These are phyloP conservation scores for Fusarium cyanostomum DNA, from an alignment of 2,329 filamentous ascomycete species.

Conservation along the genomic window DNA sequence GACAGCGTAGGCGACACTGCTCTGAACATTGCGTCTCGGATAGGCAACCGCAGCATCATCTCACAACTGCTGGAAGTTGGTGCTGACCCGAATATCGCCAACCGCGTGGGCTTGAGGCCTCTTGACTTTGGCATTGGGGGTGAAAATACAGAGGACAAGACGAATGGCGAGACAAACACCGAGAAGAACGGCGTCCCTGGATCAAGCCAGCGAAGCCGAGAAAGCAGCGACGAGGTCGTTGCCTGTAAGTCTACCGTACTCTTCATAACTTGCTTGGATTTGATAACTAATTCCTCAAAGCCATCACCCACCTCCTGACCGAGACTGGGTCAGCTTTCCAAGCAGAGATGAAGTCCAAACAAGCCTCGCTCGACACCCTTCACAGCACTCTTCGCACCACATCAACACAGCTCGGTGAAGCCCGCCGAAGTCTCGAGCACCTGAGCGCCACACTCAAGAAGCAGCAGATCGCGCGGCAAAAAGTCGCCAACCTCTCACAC, in stretches of 20 bases:
- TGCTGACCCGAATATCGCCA: slow-evolving; percentile 90
- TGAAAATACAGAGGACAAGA: slow-evolving; percentile 60
- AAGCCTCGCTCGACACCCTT: slow-evolving; percentile 82
- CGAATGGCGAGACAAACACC: slow-evolving; percentile 54
- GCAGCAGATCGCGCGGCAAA: slow-evolving; percentile 73
- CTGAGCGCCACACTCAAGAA: slow-evolving; percentile 72
- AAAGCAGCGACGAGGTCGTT: slow-evolving; percentile 83
- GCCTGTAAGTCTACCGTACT: slow-evolving; percentile 67
- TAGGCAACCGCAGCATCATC: slow-evolving; percentile 93
- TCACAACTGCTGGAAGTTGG: slow-evolving; percentile 96
- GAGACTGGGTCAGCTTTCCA: slow-evolving; percentile 84
- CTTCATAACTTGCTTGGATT: background rate
- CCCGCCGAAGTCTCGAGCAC: slow-evolving; percentile 76
- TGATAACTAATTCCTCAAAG: slow-evolving; percentile 49
- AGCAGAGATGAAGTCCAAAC: slow-evolving; percentile 82
- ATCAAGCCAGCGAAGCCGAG: slow-evolving; percentile 66
- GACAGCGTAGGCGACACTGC: slow-evolving; percentile 96
- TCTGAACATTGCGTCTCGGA: slow-evolving; percentile 90
- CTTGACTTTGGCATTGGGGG: slow-evolving; percentile 94
- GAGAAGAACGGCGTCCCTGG: slow-evolving; percentile 57
- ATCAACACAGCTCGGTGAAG: slow-evolving; percentile 80
- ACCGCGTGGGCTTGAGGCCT: slow-evolving; percentile 86
- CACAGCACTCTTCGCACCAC: slow-evolving; percentile 84
- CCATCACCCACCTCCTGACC: slow-evolving; percentile 83
- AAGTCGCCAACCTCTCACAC: slow-evolving; percentile 79